Evolutionary conservation across 768 basidiomycete genomes (phyloP).

Genomic region (Tylopilus plumbeoviolaceoides): DNA sequence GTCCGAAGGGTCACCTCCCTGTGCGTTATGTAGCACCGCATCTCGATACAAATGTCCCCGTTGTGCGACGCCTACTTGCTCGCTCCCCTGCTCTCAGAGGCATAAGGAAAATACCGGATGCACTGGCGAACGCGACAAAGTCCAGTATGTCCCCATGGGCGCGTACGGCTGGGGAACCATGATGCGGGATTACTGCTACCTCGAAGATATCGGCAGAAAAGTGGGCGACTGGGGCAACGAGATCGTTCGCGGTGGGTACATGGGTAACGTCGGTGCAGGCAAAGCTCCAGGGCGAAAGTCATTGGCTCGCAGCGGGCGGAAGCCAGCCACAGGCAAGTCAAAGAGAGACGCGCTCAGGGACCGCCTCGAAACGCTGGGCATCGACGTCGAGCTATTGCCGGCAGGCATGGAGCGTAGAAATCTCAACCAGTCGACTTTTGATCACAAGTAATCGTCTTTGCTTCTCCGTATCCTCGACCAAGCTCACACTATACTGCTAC

Average conservation of each 20-base stretch:
- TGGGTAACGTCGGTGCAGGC: conserved; percentile 21
- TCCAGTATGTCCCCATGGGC: conserved; percentile 75
- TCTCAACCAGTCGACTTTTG: conserved; percentile 79
- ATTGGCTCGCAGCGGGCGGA: conserved; percentile 21
- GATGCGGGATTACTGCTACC: conserved; percentile 84
- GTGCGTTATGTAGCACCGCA: conserved; percentile 46
- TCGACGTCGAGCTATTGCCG: conserved; percentile 74
- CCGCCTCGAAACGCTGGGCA: conserved; percentile 63
- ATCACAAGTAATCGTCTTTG: conserved; percentile 58
- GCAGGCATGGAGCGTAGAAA: conserved; percentile 78
- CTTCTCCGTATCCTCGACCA: conserved; percentile 7
- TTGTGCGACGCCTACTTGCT: conserved; percentile 70
- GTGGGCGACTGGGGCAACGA: conserved; percentile 72
- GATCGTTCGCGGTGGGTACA: conserved; percentile 60
- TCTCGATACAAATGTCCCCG: conserved; percentile 79
- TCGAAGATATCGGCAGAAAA: conserved; percentile 78
- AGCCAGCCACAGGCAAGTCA: conserved; percentile 31
- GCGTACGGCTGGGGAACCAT: conserved; percentile 80
- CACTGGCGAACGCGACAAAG: conserved; percentile 70
- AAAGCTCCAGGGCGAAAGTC: conserved; percentile 15
- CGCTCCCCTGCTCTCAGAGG: conserved; percentile 57
- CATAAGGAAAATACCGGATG: conserved; percentile 66
- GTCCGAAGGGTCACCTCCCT: conserved; percentile 27
- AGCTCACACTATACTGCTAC: conserved; percentile 12
- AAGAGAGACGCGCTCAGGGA: conserved; percentile 67